phyloP scores from a whole-genome alignment of 768 basidiomycete species.

The Russula olivacea region DNA sequence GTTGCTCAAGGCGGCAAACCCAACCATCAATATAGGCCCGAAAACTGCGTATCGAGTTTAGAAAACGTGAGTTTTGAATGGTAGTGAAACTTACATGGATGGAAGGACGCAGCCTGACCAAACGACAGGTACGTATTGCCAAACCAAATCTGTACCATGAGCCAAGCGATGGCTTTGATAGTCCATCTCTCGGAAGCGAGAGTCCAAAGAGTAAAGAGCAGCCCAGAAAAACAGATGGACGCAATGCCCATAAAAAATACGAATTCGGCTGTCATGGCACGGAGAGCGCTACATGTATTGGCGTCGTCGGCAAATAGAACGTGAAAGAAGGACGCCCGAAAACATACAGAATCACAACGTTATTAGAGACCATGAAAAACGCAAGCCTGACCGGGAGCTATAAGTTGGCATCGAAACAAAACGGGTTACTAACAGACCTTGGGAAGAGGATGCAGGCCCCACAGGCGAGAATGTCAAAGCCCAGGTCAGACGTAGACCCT shows the following conservation, averaged over 20 bases:
- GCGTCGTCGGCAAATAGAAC: not conserved
- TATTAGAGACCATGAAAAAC: constrained; percentile 75
- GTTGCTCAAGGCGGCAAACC: constrained; percentile 72
- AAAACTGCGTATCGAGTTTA: constrained; percentile 38
- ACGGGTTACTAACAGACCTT: constrained; percentile 40
- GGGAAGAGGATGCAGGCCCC: constrained; percentile 84
- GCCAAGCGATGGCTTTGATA: constrained; percentile 61
- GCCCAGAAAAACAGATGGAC: constrained; percentile 73
- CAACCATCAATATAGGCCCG: constrained; percentile 73
- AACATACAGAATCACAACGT: constrained; percentile 68
- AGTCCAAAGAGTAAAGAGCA: constrained; percentile 51
- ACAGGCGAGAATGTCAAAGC: constrained; percentile 80
- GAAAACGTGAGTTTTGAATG: not conserved
- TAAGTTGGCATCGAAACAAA: constrained; percentile 1
- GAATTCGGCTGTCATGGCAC: constrained; percentile 78
- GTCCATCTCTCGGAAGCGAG: constrained; percentile 42
- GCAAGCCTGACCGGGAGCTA: constrained; percentile 46
- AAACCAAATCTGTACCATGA: constrained; percentile 86
- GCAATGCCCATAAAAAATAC: constrained; percentile 75
- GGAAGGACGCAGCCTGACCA: constrained; percentile 39
- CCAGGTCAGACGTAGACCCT: constrained; percentile 45
- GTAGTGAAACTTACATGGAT: constrained; percentile 29
- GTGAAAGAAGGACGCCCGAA: not conserved
- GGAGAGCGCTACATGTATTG: constrained; percentile 49
- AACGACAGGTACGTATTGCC: constrained; percentile 63